These are phyloP conservation scores for Emiliania huxleyi DNA, from an alignment of 78 protist species.

Conservation along the genomic window DNA sequence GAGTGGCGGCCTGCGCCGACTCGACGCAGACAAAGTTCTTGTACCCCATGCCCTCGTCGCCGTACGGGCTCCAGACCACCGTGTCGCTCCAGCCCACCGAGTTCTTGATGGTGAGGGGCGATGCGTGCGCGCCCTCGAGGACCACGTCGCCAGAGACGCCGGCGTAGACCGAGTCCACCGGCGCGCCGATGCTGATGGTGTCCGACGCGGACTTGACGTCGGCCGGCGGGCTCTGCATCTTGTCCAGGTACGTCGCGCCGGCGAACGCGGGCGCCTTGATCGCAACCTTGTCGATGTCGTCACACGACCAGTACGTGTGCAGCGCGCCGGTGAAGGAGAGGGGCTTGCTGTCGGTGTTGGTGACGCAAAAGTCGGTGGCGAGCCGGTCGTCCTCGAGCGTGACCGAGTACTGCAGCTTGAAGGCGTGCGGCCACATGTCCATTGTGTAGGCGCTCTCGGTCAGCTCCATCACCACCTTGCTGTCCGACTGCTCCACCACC, in stretches of 20 bases:
- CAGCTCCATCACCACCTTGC: neutral
- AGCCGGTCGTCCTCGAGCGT: neutral
- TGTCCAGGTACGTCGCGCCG: neutral
- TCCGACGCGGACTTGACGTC: neutral
- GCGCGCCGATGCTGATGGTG: neutral
- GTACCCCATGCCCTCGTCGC: slow-evolving; percentile 11
- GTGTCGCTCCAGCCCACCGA: neutral
- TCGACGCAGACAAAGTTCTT: neutral
- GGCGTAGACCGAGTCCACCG: neutral
- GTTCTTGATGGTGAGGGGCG: neutral
- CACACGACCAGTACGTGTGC: neutral
- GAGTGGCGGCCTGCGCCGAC: neutral
- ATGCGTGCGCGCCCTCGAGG: neutral
- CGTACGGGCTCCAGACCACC: slow-evolving; percentile 21
- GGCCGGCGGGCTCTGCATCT: neutral
- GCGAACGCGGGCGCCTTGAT: neutral
- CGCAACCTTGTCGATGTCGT: neutral
- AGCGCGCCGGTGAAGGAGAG: neutral
- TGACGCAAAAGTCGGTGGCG: neutral
- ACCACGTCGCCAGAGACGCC: neutral
- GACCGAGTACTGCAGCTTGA: neutral
- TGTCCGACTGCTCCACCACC: neutral
- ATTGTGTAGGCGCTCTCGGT: neutral
- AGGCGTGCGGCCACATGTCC: neutral
- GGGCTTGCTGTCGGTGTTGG: neutral